Percentiles rank a stretch among this genome's conserved stretches.
Evolutionary conservation across 2,329 filamentous ascomycete genomes (phyloP).

Genomic region (Emmonsia crescens): DNA sequence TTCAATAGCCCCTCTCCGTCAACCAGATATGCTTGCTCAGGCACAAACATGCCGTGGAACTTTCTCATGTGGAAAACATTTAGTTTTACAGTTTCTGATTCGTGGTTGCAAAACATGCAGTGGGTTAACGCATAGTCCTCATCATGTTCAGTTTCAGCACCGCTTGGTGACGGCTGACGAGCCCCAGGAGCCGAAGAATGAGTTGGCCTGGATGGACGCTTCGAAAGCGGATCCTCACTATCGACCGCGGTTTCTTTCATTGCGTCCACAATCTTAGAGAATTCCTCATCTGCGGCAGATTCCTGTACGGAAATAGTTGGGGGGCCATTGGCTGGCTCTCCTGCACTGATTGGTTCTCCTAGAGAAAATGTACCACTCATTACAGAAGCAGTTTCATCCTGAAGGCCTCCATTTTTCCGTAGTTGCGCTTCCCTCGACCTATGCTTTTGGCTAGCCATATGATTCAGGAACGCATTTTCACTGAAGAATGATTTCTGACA

Average conservation of each 20-base stretch:
- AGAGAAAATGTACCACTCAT: conserved; percentile 77
- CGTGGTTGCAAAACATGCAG: conserved; percentile 89
- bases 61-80: conserved; percentile 85
- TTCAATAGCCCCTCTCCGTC: conserved; percentile 71
- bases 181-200: conserved; percentile 23
- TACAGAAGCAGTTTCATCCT: conserved; percentile 66
- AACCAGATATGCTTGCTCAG: conserved; percentile 73
- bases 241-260: conserved; percentile 56
- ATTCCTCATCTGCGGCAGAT: conserved; percentile 51
- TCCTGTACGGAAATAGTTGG: conserved; percentile 27
- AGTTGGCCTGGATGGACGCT: conserved; percentile 33
- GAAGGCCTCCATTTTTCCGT: conserved; percentile 35
- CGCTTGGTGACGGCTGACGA: conserved; percentile 20
- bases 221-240: conserved; percentile 36
- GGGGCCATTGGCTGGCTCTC: conserved; percentile 7
- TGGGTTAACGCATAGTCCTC: conserved; percentile 39
- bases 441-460: conserved; percentile 84
- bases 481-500: conserved; percentile 94
- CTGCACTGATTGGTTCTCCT: conserved; percentile 57
- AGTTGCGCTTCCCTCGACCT: conserved; percentile 52
- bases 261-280: conserved; percentile 65
- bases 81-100: conserved; percentile 62
- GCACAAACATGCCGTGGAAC: conserved; percentile 91
- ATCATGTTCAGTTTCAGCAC: not conserved
- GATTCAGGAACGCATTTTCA: conserved; percentile 91